Evolutionary conservation across 2,329 filamentous ascomycete species (phyloP), one percentile per base, ranked within the genome.

Genomic region (Penicillium sp.): DNA sequence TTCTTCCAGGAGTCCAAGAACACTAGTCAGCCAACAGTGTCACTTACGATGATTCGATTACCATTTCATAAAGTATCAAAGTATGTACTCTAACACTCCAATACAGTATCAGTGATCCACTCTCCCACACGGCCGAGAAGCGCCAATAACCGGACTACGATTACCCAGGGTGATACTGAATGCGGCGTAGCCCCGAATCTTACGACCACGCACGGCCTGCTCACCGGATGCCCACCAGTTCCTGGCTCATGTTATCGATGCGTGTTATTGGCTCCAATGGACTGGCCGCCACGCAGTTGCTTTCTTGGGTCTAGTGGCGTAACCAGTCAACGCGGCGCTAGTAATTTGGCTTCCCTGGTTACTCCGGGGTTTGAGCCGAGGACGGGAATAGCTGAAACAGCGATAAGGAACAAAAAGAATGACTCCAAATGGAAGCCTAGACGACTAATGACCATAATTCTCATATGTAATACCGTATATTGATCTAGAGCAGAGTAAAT

Each of bases 111-210:
- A 39, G 55, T 62, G 60, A 52, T 27, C 60, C 49, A 42, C 39
- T 42, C 31, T 14, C 27, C 21, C 14, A 47, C 52, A 60, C 58
- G 58, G 58, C 46, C 49, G 29, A 22, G 24, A 10, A 19, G 16
- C 13, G 39, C 59, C 59, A 63, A 61, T 63, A 19, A 51, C n/a
- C 5, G 19, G 14, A 6, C 50, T 42, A 37, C 54, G 58, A 62
- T 62, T 62, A 60, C 50, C 63, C 53, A 61, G 49, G 56, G 52
- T 63, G 50, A 55, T 65, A 56, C 64, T 54, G 31, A 55, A 65
- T 56, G 27, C 50, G 55, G 63, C 44, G 45, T 65, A 65, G 64
- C 42, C 43, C 29, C 39, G 26, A 62, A 61, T 61, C 47, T 65
- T 65, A 60, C 43, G 42, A 26, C 51, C 63, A 66, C 63, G 63